A percentile compares a stretch with the other conserved stretches of the same genome.
These are phyloP conservation scores for Magnolia officinalis DNA, from an alignment of 164 flowering plant genomes.

Conservation along the genomic window DNA sequence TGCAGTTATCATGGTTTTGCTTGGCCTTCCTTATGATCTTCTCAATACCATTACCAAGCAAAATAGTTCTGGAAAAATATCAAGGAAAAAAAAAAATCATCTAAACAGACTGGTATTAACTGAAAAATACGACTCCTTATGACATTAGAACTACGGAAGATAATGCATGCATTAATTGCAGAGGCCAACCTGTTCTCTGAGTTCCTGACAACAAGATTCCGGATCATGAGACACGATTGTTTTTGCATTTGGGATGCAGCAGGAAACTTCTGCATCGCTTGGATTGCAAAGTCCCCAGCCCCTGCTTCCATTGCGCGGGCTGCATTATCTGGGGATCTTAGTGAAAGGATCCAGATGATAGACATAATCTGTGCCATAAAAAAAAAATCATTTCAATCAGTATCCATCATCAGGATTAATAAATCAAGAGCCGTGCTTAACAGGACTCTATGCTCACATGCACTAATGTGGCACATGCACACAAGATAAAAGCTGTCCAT, in stretches of 20 bases:
- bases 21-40: constrained; percentile 73
- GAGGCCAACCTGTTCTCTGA: constrained; percentile 75
- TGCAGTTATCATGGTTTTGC: constrained; percentile 70
- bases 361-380: constrained; percentile 62
- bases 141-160: background rate
- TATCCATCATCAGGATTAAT: background rate
- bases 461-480: background rate
- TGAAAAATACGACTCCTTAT: background rate
- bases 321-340: constrained; percentile 86
- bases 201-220: constrained; percentile 80
- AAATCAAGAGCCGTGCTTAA: background rate
- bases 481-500: background rate
- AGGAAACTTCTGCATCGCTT: constrained; percentile 81
- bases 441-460: background rate
- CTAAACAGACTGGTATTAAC: background rate
- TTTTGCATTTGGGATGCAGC: constrained; percentile 64
- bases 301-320: constrained; percentile 87
- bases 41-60: constrained; percentile 78
- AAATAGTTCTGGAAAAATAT: constrained; percentile 45
- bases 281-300: constrained; percentile 83
- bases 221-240: constrained; percentile 85
- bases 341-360: constrained; percentile 52
- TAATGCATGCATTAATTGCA: background rate
- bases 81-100: background rate
- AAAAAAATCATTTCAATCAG: background rate